Conservation (phyloP, 164 flowering plant genomes). For the Liquidambar formosana region DNA sequence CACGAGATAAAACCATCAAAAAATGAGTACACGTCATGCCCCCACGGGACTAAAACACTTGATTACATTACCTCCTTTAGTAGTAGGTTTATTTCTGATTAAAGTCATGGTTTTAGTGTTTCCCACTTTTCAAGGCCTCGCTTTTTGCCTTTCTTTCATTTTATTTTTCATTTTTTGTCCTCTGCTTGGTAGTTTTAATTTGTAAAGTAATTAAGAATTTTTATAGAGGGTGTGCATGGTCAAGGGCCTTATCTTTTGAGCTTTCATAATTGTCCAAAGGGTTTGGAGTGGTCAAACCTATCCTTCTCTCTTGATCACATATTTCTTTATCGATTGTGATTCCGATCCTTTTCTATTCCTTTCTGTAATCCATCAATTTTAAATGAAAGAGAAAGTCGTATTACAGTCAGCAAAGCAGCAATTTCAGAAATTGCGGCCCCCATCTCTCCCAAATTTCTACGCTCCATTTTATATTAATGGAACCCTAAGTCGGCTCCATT, state of each 20-base stretch:
- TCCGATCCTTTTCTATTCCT: slow-evolving; percentile 21
- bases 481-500: neutral
- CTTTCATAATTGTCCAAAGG: neutral
- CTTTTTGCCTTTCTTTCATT: neutral
- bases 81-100: neutral
- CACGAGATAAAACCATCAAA: no score
- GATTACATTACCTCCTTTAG: no score
- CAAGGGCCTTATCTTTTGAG: slow-evolving; percentile 6
- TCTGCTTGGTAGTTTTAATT: no score
- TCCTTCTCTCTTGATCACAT: slow-evolving; percentile 5
- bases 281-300: slow-evolving; percentile 24
- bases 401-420: slow-evolving; percentile 18
- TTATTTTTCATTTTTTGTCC: no score
- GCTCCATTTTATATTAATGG: neutral
- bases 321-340: slow-evolving; percentile 18
- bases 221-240: slow-evolving; percentile 13
- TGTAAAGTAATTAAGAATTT: no score
- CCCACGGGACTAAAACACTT: no score
- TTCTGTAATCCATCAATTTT: slow-evolving; percentile 1
- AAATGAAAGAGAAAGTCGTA: slow-evolving; percentile 8
- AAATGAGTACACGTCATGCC: no score
- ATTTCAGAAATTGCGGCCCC: slow-evolving; percentile 25
- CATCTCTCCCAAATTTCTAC: slow-evolving; percentile 4
- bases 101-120: neutral
- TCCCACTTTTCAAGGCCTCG: neutral